Evolutionary conservation across 169 alveolate genomes (phyloP).

Genomic region (Cyclospora cayetanensis): DNA sequence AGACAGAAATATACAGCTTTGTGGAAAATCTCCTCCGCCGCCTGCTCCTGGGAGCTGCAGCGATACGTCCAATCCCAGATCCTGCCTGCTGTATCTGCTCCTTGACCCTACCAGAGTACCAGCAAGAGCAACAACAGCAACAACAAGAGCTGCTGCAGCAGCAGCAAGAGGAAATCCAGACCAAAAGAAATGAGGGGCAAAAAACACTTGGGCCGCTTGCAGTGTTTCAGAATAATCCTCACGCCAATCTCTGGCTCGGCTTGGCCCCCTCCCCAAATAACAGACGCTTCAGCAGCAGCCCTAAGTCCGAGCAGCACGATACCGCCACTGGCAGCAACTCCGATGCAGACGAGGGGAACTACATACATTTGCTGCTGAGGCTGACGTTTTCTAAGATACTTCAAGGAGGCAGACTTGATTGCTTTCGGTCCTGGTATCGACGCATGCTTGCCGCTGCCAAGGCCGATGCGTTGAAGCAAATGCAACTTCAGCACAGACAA

Average conservation of each 20-base stretch:
- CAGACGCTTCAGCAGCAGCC: constrained; percentile 47
- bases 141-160: not conserved
- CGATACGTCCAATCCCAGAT: not conserved
- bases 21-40: constrained; percentile 12
- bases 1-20: not conserved
- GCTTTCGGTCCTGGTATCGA: constrained; percentile 7
- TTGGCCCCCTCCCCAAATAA: not conserved
- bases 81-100: constrained; percentile 18
- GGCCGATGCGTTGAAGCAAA: constrained; percentile 11
- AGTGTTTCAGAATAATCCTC: too few species aligned
- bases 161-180: not conserved
- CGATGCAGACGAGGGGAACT: too few species aligned
- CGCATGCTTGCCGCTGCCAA: constrained; percentile 31
- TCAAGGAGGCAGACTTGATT: not conserved
- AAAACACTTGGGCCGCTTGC: too few species aligned
- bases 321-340: not conserved
- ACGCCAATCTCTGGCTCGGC: constrained; percentile 17
- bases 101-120: constrained; percentile 20
- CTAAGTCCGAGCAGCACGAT: not conserved
- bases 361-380: constrained; percentile 59
- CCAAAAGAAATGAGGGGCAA: not conserved
- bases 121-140: constrained; percentile 43
- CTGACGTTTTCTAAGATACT: not conserved
- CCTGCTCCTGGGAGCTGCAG: constrained; percentile 55
- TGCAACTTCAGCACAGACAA: constrained; percentile 22